A percentile compares a stretch with the other conserved stretches of the same genome.
These are phyloP conservation scores for Trichomonas gallinae DNA, from an alignment of 208 protist species.

Conservation along the genomic window DNA sequence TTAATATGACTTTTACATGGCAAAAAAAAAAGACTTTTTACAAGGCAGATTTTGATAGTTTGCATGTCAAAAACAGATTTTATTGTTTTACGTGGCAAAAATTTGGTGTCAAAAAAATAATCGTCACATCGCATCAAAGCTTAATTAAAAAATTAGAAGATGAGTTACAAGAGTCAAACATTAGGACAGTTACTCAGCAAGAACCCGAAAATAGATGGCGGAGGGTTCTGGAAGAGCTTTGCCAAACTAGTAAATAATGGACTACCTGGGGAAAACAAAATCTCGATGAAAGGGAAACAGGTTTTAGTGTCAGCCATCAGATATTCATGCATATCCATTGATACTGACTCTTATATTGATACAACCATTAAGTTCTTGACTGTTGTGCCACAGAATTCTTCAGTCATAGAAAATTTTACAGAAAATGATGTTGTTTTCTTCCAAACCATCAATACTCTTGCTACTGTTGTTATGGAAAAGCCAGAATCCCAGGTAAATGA, in stretches of 20 bases:
- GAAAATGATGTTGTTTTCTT: background rate
- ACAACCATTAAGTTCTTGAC: background rate
- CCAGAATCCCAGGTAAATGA: background rate
- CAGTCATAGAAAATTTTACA: background rate
- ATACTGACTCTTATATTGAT: background rate
- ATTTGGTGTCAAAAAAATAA: too few species aligned
- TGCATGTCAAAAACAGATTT: too few species aligned
- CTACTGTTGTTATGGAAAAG: background rate
- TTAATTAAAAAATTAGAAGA: background rate
- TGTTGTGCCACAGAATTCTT: background rate
- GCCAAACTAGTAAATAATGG: background rate
- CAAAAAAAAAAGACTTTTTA: too few species aligned
- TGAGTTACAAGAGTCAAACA: background rate
- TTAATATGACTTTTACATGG: too few species aligned
- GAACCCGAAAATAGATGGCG: background rate
- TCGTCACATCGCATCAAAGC: background rate
- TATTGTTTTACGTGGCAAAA: too few species aligned
- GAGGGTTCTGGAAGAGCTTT: background rate
- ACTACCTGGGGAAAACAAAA: background rate
- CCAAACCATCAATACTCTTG: background rate
- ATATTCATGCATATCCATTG: background rate
- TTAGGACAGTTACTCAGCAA: background rate
- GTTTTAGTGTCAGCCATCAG: background rate
- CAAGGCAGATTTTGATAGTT: too few species aligned
- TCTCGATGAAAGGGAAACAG: background rate